These are phyloP conservation scores for Babesia caballi DNA, from an alignment of 169 alveolate genomes.

Conservation along the genomic window DNA sequence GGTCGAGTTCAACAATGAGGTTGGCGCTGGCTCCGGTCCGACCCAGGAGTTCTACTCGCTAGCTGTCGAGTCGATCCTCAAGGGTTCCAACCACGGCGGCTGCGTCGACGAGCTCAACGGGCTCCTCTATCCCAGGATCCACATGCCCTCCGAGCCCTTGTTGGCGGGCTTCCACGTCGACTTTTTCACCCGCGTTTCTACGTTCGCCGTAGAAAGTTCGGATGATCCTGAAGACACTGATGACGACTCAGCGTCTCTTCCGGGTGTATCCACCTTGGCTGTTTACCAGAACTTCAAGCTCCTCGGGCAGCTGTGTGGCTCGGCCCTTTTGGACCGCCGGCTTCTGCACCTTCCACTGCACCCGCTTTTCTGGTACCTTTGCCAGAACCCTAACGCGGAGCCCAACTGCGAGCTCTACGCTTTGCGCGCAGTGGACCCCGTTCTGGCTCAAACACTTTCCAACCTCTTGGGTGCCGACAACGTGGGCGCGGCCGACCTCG, in stretches of 20 bases:
- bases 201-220: not conserved
- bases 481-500: not conserved
- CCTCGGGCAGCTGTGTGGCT: slow-evolving; percentile 72
- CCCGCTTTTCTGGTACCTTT: slow-evolving; percentile 73
- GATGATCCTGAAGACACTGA: not conserved
- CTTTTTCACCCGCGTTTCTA: not conserved
- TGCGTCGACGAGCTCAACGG: not conserved
- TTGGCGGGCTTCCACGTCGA: not conserved
- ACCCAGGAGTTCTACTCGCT: slow-evolving; percentile 70
- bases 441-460: slow-evolving; percentile 3
- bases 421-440: slow-evolving; percentile 25
- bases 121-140: not conserved
- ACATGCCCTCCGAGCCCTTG: not conserved
- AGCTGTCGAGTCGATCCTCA: slow-evolving; percentile 55
- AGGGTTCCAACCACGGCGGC: not conserved
- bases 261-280: not conserved
- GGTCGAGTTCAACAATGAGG: slow-evolving; percentile 62
- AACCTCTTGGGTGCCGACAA: not conserved
- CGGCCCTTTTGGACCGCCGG: slow-evolving; percentile 64
- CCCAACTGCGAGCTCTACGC: slow-evolving; percentile 56
- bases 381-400: slow-evolving; percentile 55
- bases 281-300: slow-evolving; percentile 63
- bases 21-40: slow-evolving; percentile 77
- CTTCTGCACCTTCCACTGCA: slow-evolving; percentile 55
- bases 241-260: not conserved